Evolutionary conservation across 176 grass and related monocot species (phyloP).

Genomic region (Bothriochloa decipiens): DNA sequence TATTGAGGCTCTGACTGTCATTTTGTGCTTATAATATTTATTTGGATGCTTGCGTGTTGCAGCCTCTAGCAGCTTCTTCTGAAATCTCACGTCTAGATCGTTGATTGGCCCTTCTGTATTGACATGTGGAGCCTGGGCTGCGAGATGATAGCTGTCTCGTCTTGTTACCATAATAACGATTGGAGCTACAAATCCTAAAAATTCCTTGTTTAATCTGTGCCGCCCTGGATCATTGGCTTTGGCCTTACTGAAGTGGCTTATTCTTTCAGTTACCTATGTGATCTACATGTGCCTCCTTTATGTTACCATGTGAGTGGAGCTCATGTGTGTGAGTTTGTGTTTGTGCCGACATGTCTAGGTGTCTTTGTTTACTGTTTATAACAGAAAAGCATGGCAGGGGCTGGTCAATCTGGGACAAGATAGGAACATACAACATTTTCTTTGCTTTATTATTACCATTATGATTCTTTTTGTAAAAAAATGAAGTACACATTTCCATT

Average conservation of each 20-base stretch:
- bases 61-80: background rate
- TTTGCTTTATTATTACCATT: background rate
- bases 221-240: conserved; percentile 28
- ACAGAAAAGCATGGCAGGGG: background rate
- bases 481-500: background rate
- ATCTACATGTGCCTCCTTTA: conserved; percentile 13
- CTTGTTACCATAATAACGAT: background rate
- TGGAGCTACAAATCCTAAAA: background rate
- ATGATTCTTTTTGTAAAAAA: background rate
- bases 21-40: conserved; percentile 27
- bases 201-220: background rate
- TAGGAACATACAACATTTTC: background rate
- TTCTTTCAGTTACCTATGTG: conserved; percentile 29
- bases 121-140: background rate
- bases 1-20: background rate
- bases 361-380: conserved; percentile 5
- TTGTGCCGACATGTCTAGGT: conserved; percentile 32
- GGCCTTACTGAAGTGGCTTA: conserved; percentile 4
- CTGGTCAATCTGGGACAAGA: background rate
- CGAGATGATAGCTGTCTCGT: background rate
- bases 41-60: conserved; percentile 17
- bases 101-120: background rate
- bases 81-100: conserved; percentile 2
- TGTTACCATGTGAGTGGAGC: conserved; percentile 29
- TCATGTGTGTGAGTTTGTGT: conserved; percentile 6